phyloP scores from a whole-genome alignment of 768 basidiomycete genomes.

The Pisolithus tinctorius region DNA sequence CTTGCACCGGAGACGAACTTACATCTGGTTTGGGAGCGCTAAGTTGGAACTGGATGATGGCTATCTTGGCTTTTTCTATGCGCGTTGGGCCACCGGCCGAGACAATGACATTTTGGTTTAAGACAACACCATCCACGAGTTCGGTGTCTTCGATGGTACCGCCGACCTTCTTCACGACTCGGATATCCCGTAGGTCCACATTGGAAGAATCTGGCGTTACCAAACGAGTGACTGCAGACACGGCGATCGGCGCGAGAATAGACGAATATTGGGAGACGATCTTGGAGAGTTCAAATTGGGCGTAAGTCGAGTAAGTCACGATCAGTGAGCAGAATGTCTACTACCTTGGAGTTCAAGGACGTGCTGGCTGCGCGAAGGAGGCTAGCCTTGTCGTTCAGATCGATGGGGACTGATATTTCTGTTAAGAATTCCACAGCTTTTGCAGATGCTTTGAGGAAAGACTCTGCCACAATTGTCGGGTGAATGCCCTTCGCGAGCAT shows the following conservation, averaged over 20 bases:
- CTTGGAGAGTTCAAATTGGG: constrained; percentile 34
- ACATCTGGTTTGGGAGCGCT: constrained; percentile 98
- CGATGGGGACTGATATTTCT: constrained; percentile 88
- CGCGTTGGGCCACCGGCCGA: constrained; percentile 90
- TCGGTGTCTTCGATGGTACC: constrained; percentile 99
- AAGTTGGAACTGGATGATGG: constrained; percentile 96
- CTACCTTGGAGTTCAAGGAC: constrained; percentile 90
- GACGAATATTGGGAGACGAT: constrained; percentile 99
- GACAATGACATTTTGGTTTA: constrained; percentile 90
- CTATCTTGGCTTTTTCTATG: constrained; percentile 98
- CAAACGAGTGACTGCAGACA: constrained; percentile 90
- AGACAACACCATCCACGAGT: constrained; percentile 91
- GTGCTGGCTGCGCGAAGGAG: constrained; percentile 92
- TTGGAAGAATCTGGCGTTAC: constrained; percentile 85
- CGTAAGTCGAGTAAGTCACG: not conserved
- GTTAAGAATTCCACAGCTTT: constrained; percentile 93
- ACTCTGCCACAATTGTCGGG: constrained; percentile 93
- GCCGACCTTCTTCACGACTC: constrained; percentile 96
- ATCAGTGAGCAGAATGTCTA: constrained; percentile 1
- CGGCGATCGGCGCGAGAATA: constrained; percentile 96
- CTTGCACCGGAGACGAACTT: constrained; percentile 22
- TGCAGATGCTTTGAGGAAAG: constrained; percentile 85
- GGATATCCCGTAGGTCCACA: constrained; percentile 93
- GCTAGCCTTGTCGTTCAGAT: constrained; percentile 79
- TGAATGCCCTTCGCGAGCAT: constrained; percentile 96